Evolutionary conservation across 805 yeast genomes (phyloP).

Genomic region (Huiozyma sinensis): DNA sequence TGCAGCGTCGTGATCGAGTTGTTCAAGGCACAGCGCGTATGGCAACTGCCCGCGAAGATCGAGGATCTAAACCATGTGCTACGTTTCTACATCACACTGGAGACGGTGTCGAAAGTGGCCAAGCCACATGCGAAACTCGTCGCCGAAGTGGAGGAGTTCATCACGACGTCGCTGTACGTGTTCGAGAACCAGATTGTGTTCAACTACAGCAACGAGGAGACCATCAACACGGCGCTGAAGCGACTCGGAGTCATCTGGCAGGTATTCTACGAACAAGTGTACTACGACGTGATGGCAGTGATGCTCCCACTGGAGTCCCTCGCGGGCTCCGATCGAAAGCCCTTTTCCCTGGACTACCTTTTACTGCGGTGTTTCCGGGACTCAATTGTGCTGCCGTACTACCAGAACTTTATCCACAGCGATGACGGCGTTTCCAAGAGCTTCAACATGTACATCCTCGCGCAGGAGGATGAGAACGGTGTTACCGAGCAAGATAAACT

Average conservation of each 20-base stretch:
- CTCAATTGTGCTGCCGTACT: constrained; percentile 41
- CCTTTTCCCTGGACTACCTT: constrained; percentile 31
- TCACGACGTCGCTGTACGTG: constrained; percentile 29
- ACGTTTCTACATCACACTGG: constrained; percentile 20
- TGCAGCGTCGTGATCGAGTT: constrained; percentile 21
- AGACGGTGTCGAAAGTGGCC: constrained; percentile 20
- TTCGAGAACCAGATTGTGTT: constrained; percentile 30
- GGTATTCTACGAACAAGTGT: constrained; percentile 41
- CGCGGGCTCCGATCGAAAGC: not conserved
- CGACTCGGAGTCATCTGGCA: constrained; percentile 43
- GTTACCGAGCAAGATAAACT: constrained; percentile 33
- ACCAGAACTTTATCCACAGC: constrained; percentile 32
- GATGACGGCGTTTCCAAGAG: constrained; percentile 25
- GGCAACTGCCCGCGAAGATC: constrained; percentile 26
- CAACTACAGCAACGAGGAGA: constrained; percentile 24
- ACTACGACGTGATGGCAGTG: constrained; percentile 49
- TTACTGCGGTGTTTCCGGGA: constrained; percentile 42
- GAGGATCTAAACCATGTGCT: constrained; percentile 21
- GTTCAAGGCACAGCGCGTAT: constrained; percentile 21
- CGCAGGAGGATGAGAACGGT: constrained; percentile 32
- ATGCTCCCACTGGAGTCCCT: constrained; percentile 42
- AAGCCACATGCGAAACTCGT: constrained; percentile 17
- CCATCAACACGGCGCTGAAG: constrained; percentile 28
- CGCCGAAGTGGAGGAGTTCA: constrained; percentile 22
- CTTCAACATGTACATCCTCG: constrained; percentile 26